Percentiles rank a stretch among this genome's conserved stretches.
These are phyloP conservation scores for Osmanthus fragrans DNA, from an alignment of 257 asterid species.

Conservation along the genomic window DNA sequence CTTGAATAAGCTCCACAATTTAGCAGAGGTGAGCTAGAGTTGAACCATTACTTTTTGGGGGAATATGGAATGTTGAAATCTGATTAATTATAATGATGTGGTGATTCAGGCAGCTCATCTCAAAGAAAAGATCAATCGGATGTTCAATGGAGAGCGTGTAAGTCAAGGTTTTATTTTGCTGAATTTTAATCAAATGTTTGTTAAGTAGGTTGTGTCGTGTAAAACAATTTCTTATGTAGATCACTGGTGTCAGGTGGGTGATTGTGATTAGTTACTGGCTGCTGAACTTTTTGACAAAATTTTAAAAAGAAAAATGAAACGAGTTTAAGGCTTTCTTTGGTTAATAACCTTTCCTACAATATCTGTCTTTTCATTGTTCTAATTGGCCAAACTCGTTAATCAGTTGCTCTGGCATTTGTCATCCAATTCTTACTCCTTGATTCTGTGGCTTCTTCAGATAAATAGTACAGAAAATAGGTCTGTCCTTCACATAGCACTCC, in stretches of 20 bases:
- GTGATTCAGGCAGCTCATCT: constrained; percentile 73
- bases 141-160: constrained; percentile 93
- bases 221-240: constrained; percentile 11
- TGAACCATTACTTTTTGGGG: constrained; percentile 11
- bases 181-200: constrained; percentile 10
- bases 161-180: constrained; percentile 34
- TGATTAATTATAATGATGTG: constrained; percentile 20
- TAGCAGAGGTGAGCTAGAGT: constrained; percentile 71
- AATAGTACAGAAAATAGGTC: constrained; percentile 92
- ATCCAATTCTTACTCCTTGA: constrained; percentile 15
- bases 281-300: constrained; percentile 6
- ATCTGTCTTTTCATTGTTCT: constrained; percentile 12
- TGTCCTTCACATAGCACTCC: constrained; percentile 96
- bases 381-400: constrained; percentile 1
- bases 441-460: constrained; percentile 55
- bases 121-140: constrained; percentile 75
- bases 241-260: not conserved
- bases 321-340: constrained; percentile 16
- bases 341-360: constrained; percentile 7
- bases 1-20: constrained; percentile 55
- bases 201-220: constrained; percentile 2
- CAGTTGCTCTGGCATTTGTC: not conserved
- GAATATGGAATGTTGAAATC: not conserved
- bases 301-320: not conserved
- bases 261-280: constrained; percentile 12